These are phyloP conservation scores for Hypoxylon sp. DNA, from an alignment of 2,329 filamentous ascomycete species.

Conservation along the genomic window DNA sequence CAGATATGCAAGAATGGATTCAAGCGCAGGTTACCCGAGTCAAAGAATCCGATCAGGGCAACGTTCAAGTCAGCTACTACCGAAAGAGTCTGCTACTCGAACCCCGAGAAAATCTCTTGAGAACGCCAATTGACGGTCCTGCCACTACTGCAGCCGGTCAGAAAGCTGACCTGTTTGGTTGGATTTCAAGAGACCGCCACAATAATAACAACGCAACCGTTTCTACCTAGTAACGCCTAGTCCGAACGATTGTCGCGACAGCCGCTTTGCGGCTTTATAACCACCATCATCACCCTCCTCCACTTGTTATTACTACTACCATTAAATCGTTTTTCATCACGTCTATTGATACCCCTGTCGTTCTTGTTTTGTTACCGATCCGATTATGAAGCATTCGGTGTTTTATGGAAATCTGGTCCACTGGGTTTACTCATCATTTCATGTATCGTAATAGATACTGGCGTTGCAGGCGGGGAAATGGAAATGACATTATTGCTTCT, in stretches of 20 bases:
- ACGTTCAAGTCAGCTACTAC: slow-evolving; percentile 76
- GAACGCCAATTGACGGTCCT: slow-evolving; percentile 54
- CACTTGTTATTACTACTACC: slow-evolving; percentile 14
- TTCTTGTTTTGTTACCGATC: slow-evolving; percentile 46
- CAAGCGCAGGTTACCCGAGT: slow-evolving; percentile 84
- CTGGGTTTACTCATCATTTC: slow-evolving; percentile 45
- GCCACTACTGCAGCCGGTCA: slow-evolving; percentile 48
- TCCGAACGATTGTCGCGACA: background rate
- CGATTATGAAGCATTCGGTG: slow-evolving; percentile 50
- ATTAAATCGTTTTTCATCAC: slow-evolving; percentile 41
- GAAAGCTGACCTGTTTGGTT: slow-evolving; percentile 63
- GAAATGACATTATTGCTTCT: slow-evolving; percentile 41
- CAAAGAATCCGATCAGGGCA: slow-evolving; percentile 70
- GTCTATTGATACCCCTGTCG: slow-evolving; percentile 54
- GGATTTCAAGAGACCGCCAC: slow-evolving; percentile 66
- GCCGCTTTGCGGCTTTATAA: slow-evolving; percentile 3
- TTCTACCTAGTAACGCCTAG: slow-evolving; percentile 42
- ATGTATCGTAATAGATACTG: slow-evolving; percentile 48
- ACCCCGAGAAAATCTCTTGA: slow-evolving; percentile 70
- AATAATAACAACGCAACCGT: slow-evolving; percentile 47
- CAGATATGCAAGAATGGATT: slow-evolving; percentile 95
- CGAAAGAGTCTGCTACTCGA: slow-evolving; percentile 88
- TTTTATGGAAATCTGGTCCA: slow-evolving; percentile 43
- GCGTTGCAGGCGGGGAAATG: slow-evolving; percentile 40
- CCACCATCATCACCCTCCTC: slow-evolving; percentile 5